Percentiles rank a stretch among this genome's conserved stretches.
phyloP scores from a whole-genome alignment of 2,329 filamentous ascomycete genomes.

The Pseudodiploospora longispora region DNA sequence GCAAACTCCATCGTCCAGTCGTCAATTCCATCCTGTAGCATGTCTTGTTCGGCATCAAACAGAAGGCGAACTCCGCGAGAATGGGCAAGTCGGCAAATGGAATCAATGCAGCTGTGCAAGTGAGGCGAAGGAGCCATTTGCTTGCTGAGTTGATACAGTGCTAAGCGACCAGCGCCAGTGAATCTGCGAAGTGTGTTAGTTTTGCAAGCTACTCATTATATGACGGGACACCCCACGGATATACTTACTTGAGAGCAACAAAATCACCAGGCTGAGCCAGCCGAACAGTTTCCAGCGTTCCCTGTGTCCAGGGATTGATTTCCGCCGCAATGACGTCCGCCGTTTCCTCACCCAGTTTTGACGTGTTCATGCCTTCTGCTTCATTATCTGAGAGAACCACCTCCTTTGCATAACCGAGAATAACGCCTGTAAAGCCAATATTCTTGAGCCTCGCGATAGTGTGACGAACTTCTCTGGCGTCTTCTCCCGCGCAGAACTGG shows the following conservation, averaged over 20 bases:
- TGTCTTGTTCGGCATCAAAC: conserved; percentile 79
- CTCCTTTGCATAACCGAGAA: conserved; percentile 77
- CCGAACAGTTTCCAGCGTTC: conserved; percentile 64
- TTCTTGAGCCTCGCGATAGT: conserved; percentile 60
- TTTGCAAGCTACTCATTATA: background rate
- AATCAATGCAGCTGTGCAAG: conserved; percentile 62
- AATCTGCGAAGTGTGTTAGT: conserved; percentile 40
- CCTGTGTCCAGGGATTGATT: conserved; percentile 62
- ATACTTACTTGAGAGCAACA: conserved; percentile 52
- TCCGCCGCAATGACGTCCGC: conserved; percentile 47
- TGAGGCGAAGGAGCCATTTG: conserved; percentile 53
- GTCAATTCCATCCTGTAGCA: conserved; percentile 71
- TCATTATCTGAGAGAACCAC: conserved; percentile 59
- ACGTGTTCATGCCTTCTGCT: conserved; percentile 33
- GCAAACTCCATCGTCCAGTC: conserved; percentile 73
- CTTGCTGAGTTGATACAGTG: conserved; percentile 58
- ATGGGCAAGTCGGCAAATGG: conserved; percentile 65
- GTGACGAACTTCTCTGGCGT: conserved; percentile 54
- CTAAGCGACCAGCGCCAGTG: conserved; percentile 71
- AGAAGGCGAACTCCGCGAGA: conserved; percentile 64
- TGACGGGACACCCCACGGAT: background rate
- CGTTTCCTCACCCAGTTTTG: conserved; percentile 39
- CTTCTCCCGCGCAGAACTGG: conserved; percentile 85
- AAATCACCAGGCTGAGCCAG: conserved; percentile 58
- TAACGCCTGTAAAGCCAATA: conserved; percentile 75